A percentile compares a stretch with the other conserved stretches of the same genome.
phyloP scores from a whole-genome alignment of 2,329 filamentous ascomycete species.

The Gremmenia infestans region DNA sequence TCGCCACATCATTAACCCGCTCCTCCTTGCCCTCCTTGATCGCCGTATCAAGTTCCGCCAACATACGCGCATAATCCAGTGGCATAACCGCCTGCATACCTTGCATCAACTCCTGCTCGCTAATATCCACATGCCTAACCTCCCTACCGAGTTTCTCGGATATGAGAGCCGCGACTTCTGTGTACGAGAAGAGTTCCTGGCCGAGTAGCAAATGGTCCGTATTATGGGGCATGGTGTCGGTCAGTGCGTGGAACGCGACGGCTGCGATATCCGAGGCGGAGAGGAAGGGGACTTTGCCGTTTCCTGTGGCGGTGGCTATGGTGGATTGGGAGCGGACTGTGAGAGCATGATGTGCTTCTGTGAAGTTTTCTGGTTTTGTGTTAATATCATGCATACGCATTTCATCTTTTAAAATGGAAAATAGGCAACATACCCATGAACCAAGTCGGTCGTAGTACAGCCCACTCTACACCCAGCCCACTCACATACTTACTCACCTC shows the following conservation, averaged over 20 bases:
- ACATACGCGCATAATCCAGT: conserved; percentile 14
- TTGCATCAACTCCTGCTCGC: conserved; percentile 9
- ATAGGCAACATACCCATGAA: conserved; percentile 38
- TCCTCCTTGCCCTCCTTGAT: conserved; percentile 17
- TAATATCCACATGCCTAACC: conserved; percentile 18
- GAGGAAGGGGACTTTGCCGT: conserved; percentile 44
- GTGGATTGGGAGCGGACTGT: conserved; percentile 36
- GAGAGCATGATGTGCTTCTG: conserved; percentile 28
- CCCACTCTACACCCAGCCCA: conserved; percentile 38
- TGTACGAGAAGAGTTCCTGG: conserved; percentile 31
- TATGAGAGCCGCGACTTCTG: conserved; percentile 25
- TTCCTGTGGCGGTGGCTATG: conserved; percentile 39
- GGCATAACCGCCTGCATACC: conserved; percentile 10
- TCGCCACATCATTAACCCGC: conserved; percentile 14
- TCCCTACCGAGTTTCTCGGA: conserved; percentile 11
- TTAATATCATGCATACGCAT: not conserved
- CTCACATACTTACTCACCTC: conserved; percentile 36
- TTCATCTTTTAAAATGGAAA: not conserved
- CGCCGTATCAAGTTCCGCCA: conserved; percentile 19
- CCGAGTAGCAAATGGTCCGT: conserved; percentile 35
- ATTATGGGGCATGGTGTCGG: conserved; percentile 36
- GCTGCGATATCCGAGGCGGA: conserved; percentile 43
- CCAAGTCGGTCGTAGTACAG: conserved; percentile 43
- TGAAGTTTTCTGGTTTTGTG: conserved; percentile 39
- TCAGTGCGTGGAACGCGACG: conserved; percentile 38